A percentile compares a stretch with the other conserved stretches of the same genome.
Conservation (phyloP, 495 filamentous ascomycete genomes). For the Articulospora tetracladia region DNA sequence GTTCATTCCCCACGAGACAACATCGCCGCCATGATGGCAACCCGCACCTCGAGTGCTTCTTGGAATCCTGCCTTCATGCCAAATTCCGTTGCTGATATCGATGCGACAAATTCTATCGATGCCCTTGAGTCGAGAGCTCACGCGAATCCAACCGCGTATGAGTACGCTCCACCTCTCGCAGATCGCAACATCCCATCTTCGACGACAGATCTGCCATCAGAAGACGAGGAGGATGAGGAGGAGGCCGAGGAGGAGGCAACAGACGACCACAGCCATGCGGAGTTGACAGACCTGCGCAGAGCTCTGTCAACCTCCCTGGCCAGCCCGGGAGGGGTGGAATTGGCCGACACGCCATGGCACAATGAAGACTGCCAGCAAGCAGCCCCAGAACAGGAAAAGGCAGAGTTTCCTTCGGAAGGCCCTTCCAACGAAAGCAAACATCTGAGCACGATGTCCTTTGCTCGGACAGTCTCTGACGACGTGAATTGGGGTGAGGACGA, state of each 20-base stretch:
- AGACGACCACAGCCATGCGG: slow-evolving; percentile 31
- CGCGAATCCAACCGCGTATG: not conserved
- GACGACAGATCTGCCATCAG: not conserved
- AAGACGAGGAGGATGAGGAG: not conserved
- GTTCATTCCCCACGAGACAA: slow-evolving; percentile 4
- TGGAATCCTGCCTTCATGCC: slow-evolving; percentile 57
- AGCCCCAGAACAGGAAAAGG: slow-evolving; percentile 14
- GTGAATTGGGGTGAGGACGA: slow-evolving; percentile 42
- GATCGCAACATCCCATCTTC: not conserved
- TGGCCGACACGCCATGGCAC: slow-evolving; percentile 24
- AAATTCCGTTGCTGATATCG: slow-evolving; percentile 32
- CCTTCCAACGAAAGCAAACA: slow-evolving; percentile 37
- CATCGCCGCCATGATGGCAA: slow-evolving; percentile 17
- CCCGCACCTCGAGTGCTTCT: slow-evolving; percentile 29
- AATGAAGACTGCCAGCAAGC: slow-evolving; percentile 25
- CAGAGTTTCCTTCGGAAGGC: slow-evolving; percentile 23
- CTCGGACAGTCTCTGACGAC: slow-evolving; percentile 46
- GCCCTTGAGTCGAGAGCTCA: slow-evolving; percentile 7
- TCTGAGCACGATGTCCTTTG: slow-evolving; percentile 47
- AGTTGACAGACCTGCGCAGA: slow-evolving; percentile 14
- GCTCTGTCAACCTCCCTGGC: slow-evolving; percentile 15
- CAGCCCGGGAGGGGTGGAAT: slow-evolving; percentile 22
- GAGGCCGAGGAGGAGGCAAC: not conserved
- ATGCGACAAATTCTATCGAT: slow-evolving; percentile 8
- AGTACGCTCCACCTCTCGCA: not conserved